A percentile compares a stretch with the other conserved stretches of the same genome.
These are phyloP conservation scores for Suhomyces bokatorum DNA, from an alignment of 1,139 yeast species.

Conservation along the genomic window DNA sequence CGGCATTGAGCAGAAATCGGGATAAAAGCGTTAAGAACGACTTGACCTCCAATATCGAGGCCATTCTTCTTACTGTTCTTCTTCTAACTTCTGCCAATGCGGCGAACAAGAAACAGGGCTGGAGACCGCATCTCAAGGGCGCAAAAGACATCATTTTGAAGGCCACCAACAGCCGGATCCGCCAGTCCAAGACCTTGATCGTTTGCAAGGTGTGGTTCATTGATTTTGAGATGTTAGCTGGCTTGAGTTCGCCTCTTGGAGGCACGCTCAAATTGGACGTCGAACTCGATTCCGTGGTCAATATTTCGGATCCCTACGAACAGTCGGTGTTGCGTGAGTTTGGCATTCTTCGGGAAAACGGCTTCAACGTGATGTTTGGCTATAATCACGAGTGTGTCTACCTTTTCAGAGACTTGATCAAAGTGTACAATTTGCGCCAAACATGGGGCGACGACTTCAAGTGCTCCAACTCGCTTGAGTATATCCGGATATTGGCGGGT, in stretches of 20 bases:
- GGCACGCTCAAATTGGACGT: conserved; percentile 60
- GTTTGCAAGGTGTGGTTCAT: conserved; percentile 72
- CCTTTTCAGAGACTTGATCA: conserved; percentile 55
- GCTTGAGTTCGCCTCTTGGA: conserved; percentile 61
- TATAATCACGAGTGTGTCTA: conserved; percentile 56
- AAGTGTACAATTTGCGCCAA: conserved; percentile 47
- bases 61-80: conserved; percentile 66
- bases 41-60: conserved; percentile 57
- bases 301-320: conserved; percentile 48
- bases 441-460: conserved; percentile 13
- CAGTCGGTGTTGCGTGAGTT: conserved; percentile 34
- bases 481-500: conserved; percentile 33
- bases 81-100: conserved; percentile 72
- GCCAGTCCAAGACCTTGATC: conserved; percentile 45
- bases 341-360: conserved; percentile 44
- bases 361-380: conserved; percentile 63
- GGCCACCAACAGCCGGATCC: conserved; percentile 28
- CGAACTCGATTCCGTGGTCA: conserved; percentile 52
- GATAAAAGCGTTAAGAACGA: conserved; percentile 29
- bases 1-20: conserved; percentile 35
- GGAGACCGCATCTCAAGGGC: conserved; percentile 78
- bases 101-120: conserved; percentile 58
- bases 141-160: conserved; percentile 68
- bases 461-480: conserved; percentile 22
- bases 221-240: conserved; percentile 69